Percentiles rank a stretch among this genome's conserved stretches.
These are phyloP conservation scores for Scleroderma bovista DNA, from an alignment of 768 basidiomycete species.

Conservation along the genomic window DNA sequence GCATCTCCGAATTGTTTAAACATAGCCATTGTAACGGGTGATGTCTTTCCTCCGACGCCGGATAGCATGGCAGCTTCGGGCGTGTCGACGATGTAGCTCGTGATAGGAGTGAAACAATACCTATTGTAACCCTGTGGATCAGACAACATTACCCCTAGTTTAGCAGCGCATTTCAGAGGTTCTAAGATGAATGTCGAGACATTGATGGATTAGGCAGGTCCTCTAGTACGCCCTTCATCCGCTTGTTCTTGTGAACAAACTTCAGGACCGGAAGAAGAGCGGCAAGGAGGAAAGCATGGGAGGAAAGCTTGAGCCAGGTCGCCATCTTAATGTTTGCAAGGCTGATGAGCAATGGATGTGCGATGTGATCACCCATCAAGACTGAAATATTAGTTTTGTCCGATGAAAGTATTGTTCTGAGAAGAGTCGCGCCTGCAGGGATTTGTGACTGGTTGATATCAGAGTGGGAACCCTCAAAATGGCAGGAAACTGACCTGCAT, in stretches of 20 bases:
- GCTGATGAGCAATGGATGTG: too few species aligned
- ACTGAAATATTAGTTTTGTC: too few species aligned
- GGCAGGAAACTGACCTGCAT: too few species aligned
- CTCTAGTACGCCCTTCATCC: neutral
- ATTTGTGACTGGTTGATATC: too few species aligned
- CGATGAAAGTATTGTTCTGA: too few species aligned
- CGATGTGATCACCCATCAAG: too few species aligned
- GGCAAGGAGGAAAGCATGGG: neutral
- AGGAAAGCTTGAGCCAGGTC: too few species aligned
- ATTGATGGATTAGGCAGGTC: neutral
- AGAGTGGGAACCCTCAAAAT: too few species aligned
- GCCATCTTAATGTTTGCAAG: too few species aligned
- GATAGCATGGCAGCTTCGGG: conserved; percentile 7
- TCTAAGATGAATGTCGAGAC: too few species aligned
- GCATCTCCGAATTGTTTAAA: conserved; percentile 28
- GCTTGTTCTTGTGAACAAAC: neutral
- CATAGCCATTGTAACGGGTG: conserved; percentile 26
- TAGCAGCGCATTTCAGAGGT: conserved; percentile 15
- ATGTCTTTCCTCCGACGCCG: conserved; percentile 18
- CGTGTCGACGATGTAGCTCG: conserved; percentile 19
- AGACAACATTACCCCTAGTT: conserved; percentile 9
- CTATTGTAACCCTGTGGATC: conserved; percentile 16
- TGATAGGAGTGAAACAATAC: conserved; percentile 17
- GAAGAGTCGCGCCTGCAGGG: too few species aligned
- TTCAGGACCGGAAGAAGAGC: neutral